phyloP scores from a whole-genome alignment of 352 stramenopile genomes.

The Phytophthora citrophthora region DNA sequence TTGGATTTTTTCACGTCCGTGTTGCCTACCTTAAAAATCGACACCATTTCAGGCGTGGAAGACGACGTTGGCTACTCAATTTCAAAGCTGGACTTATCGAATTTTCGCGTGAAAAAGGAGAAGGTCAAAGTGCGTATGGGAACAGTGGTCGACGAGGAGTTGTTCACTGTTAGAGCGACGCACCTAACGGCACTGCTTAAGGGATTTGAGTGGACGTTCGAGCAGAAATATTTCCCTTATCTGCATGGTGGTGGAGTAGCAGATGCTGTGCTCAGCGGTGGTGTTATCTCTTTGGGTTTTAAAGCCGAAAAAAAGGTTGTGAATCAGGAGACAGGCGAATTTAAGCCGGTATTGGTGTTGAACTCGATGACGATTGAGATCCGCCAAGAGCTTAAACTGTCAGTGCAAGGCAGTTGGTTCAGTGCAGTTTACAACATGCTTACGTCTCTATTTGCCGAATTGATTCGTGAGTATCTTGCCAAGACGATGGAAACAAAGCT shows the following conservation, averaged over 20 bases:
- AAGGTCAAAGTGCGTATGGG: constrained; percentile 87
- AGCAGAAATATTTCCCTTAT: constrained; percentile 88
- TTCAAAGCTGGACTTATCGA: constrained; percentile 80
- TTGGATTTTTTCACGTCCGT: constrained; percentile 90
- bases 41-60: constrained; percentile 81
- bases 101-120: constrained; percentile 87
- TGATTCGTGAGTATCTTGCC: constrained; percentile 85
- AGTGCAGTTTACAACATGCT: constrained; percentile 87
- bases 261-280: constrained; percentile 72
- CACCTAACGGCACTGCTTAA: constrained; percentile 83
- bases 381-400: constrained; percentile 82
- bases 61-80: constrained; percentile 82
- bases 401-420: constrained; percentile 87
- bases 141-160: constrained; percentile 76
- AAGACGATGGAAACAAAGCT: constrained; percentile 88
- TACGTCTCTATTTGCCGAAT: constrained; percentile 70
- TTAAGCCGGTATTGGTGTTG: constrained; percentile 74
- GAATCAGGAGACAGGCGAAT: constrained; percentile 65
- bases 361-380: constrained; percentile 89
- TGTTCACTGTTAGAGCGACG: constrained; percentile 80
- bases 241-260: constrained; percentile 78
- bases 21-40: constrained; percentile 81
- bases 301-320: constrained; percentile 79
- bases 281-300: constrained; percentile 81
- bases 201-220: constrained; percentile 87